Evolutionary conservation across 1,139 yeast species (phyloP), one percentile per base, ranked within the genome.

Genomic region (Yamadazyma spencermartinsiae): DNA sequence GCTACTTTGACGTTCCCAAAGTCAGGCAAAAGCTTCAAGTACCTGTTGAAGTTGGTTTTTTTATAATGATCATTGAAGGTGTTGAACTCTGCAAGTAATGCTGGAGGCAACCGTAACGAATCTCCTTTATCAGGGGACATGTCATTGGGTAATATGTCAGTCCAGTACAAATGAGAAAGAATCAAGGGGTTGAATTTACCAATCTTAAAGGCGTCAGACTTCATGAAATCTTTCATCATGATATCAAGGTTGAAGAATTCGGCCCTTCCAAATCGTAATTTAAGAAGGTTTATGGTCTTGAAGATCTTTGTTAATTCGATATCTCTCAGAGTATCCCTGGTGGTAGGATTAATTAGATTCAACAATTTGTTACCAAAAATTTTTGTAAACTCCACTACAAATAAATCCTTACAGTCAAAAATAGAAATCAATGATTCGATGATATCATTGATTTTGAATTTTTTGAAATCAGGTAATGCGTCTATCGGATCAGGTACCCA

Each of bases 401-500:
- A 84, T 1, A 78, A 68, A n/a, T 79, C 86, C 50, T 83, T 84
- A 45, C 85, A 79, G 37, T 89, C 96, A 58, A 85, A 86, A 2
- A 90, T 78, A 1, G 92, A 80, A 1, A 86, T 71, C 29, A 88
- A 65, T 1, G 88, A 79, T 48, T 82, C 89, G 16, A 88, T 79
- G 4, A 83, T 74, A 55, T 87, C 95, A 38, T 74, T 72, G 7
- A 76, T 78, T 37, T 72, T 72, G n/a, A 76, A 78, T 46, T 79
- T 79, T 39, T 78, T 74, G 58, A 88, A 87, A 56, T 89, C 96
- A 0, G 95, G 86, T 7, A 94, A 75, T 0, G 96, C 95, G 61
- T 86, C 96, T n/a, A 86, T 74, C 0, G 97, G 97, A 51, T 88
- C 96, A 0, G 98, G 98, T 6, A 62, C 64, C 98, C 98, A 90